Evolutionary conservation across 768 basidiomycete species (phyloP).

Genomic region (Mycena vulgaris): DNA sequence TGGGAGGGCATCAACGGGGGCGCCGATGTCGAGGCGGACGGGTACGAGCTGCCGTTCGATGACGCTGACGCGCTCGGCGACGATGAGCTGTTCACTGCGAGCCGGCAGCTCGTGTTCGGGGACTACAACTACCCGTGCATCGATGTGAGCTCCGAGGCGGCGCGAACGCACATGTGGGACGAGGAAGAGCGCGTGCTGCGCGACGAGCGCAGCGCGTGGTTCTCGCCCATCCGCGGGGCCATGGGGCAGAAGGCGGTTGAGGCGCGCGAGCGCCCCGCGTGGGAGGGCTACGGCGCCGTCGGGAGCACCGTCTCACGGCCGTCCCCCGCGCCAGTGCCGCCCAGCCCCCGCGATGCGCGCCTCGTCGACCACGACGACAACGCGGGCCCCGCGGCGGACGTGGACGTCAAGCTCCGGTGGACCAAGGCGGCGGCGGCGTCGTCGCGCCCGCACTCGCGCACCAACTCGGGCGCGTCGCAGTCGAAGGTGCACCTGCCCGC

Average conservation of each 20-base stretch:
- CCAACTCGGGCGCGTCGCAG: conserved; percentile 34
- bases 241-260: conserved; percentile 56
- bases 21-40: conserved; percentile 51
- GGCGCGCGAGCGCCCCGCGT: conserved; percentile 56
- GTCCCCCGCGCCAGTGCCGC: conserved; percentile 1
- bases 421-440: conserved; percentile 44
- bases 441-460: conserved; percentile 37
- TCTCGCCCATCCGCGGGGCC: conserved; percentile 70
- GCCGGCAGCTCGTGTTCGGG: conserved; percentile 87
- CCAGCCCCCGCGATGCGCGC: conserved; percentile 34
- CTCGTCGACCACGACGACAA: conserved; percentile 63
- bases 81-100: conserved; percentile 83
- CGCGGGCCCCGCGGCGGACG: conserved; percentile 48
- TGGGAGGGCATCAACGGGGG: conserved; percentile 49
- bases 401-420: conserved; percentile 64
- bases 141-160: conserved; percentile 87
- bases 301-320: conserved; percentile 43
- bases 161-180: conserved; percentile 77
- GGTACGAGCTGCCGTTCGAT: conserved; percentile 77
- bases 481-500: background rate
- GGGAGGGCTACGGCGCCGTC: conserved; percentile 75
- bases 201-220: conserved; percentile 82
- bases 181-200: conserved; percentile 89
- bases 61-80: conserved; percentile 74
- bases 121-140: conserved; percentile 93